Evolutionary conservation across 2,329 filamentous ascomycete genomes (phyloP).

Genomic region (Albophoma yamanashiensis): DNA sequence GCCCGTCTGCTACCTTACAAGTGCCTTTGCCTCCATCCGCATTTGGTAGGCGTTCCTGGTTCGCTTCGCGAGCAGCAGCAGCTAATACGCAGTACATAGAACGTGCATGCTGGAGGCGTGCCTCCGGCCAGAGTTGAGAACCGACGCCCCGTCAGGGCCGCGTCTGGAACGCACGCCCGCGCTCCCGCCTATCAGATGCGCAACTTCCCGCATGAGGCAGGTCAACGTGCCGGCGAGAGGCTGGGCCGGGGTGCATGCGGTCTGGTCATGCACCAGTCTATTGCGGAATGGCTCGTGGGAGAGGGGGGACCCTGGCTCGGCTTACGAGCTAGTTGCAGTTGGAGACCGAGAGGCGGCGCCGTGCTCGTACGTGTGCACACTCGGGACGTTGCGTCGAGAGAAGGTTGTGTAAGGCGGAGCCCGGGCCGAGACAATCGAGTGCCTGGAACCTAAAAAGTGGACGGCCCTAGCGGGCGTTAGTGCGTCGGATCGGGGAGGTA

Average conservation of each 20-base stretch:
- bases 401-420: not conserved
- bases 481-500: not conserved
- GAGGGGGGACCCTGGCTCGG: not conserved
- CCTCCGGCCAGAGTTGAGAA: not conserved
- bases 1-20: too few relatives aligned
- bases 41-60: not conserved
- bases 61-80: not conserved
- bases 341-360: not conserved
- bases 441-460: not conserved
- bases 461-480: not conserved
- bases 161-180: not conserved
- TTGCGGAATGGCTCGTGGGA: not conserved
- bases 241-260: not conserved
- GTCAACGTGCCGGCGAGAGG: conserved; percentile 3
- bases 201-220: conserved; percentile 17
- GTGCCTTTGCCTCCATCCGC: not conserved
- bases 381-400: not conserved
- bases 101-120: too few relatives aligned
- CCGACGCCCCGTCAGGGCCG: too few relatives aligned
- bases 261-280: not conserved
- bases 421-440: not conserved
- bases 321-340: not conserved
- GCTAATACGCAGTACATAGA: too few relatives aligned
- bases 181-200: conserved; percentile 16
- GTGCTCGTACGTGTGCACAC: not conserved